Evolutionary conservation across 177 flowering plant species (phyloP).

Genomic region (Tripterygium wilfordii): DNA sequence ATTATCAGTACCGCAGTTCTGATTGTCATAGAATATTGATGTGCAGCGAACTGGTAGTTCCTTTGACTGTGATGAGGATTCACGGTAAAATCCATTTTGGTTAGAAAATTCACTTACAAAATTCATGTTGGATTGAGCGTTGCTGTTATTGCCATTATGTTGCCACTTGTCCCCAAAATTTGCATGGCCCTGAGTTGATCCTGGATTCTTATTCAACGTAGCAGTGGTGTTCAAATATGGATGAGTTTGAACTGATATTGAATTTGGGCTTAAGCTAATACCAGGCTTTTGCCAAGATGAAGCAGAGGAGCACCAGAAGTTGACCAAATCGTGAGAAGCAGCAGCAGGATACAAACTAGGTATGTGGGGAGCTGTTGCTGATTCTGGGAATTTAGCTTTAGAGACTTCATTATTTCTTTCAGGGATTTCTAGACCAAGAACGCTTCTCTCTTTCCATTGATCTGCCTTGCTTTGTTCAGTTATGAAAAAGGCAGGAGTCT

Average conservation of each 20-base stretch:
- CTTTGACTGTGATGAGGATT: slow-evolving; percentile 1
- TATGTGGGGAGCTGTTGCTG: slow-evolving; percentile 15
- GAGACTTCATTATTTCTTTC: slow-evolving; percentile 22
- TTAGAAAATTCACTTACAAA: background rate
- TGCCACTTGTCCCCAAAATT: too few relatives aligned
- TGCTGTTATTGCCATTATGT: too few relatives aligned
- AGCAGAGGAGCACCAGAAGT: too few relatives aligned
- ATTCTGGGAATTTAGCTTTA: slow-evolving; percentile 20
- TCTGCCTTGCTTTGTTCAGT: slow-evolving; percentile 27
- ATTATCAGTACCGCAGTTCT: slow-evolving; percentile 6
- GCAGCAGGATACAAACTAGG: slow-evolving; percentile 14
- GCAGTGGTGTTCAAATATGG: too few relatives aligned
- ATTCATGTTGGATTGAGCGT: background rate
- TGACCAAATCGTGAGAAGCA: too few relatives aligned
- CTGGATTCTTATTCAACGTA: too few relatives aligned
- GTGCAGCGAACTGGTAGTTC: background rate
- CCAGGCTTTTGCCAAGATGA: too few relatives aligned
- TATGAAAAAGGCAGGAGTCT: slow-evolving; percentile 13
- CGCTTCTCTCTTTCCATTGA: slow-evolving; percentile 18
- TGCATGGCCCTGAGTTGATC: too few relatives aligned
- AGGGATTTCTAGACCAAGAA: slow-evolving; percentile 9
- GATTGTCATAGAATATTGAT: slow-evolving; percentile 5
- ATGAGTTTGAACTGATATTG: too few relatives aligned
- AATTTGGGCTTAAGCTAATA: too few relatives aligned
- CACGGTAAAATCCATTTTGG: slow-evolving; percentile 4